Evolutionary conservation across 371 early-diverging fungal species (phyloP).

Genomic region (Haplosporangium sp.): DNA sequence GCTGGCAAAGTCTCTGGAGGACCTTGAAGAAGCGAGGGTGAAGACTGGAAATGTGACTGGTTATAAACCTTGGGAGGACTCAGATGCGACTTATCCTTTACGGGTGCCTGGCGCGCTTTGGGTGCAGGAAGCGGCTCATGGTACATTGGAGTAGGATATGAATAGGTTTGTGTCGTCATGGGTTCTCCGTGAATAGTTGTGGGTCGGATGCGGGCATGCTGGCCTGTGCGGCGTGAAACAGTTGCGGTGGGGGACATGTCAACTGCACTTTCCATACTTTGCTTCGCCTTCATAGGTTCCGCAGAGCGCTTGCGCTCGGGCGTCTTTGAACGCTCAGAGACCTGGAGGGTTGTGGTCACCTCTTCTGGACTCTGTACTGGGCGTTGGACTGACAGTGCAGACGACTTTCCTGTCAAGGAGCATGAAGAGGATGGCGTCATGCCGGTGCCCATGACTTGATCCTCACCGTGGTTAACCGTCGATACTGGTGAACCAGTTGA

Average conservation of each 20-base stretch:
- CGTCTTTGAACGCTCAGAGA: slow-evolving; percentile 30
- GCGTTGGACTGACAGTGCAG: slow-evolving; percentile 20
- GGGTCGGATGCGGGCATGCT: slow-evolving; percentile 37
- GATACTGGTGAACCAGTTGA: slow-evolving; percentile 48
- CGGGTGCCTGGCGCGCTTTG: slow-evolving; percentile 26
- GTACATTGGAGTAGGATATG: slow-evolving; percentile 20
- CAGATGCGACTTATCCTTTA: slow-evolving; percentile 27
- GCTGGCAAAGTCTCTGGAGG: slow-evolving; percentile 7
- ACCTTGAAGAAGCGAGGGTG: slow-evolving; percentile 28
- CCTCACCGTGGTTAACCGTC: slow-evolving; percentile 20
- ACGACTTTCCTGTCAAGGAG: slow-evolving; percentile 31
- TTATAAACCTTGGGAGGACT: slow-evolving; percentile 32
- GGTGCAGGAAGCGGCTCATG: slow-evolving; percentile 40
- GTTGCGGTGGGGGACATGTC: slow-evolving; percentile 44
- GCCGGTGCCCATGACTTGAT: slow-evolving; percentile 11
- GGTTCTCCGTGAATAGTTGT: slow-evolving; percentile 54
- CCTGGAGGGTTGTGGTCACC: slow-evolving; percentile 28
- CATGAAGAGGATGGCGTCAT: slow-evolving; percentile 27
- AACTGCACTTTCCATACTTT: slow-evolving; percentile 29
- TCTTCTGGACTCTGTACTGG: slow-evolving; percentile 34
- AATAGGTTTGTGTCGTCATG: slow-evolving; percentile 36
- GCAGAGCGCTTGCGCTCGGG: slow-evolving; percentile 16
- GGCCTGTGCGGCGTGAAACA: slow-evolving; percentile 40
- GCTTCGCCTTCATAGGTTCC: slow-evolving; percentile 50
- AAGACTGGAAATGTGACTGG: slow-evolving; percentile 38